Percentiles rank a stretch among this genome's conserved stretches.
These are phyloP conservation scores for Ascochyta lentis DNA, from an alignment of 2,329 filamentous ascomycete genomes.

Conservation along the genomic window DNA sequence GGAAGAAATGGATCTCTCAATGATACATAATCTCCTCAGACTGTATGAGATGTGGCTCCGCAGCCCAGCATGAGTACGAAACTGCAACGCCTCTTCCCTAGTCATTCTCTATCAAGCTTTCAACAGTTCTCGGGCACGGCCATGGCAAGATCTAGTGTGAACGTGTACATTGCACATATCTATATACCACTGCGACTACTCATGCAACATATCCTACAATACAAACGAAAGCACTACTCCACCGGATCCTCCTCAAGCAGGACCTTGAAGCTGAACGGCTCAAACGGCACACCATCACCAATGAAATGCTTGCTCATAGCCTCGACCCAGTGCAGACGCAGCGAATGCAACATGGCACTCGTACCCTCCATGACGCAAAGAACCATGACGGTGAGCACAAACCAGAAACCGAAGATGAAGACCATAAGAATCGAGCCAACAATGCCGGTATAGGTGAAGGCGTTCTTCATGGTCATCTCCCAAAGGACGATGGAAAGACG, in stretches of 20 bases:
- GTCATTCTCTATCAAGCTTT: no score
- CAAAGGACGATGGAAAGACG: conserved; percentile 96
- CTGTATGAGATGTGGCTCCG: no score
- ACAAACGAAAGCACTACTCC: conserved; percentile 33
- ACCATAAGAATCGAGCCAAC: conserved; percentile 82
- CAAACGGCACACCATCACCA: conserved; percentile 83
- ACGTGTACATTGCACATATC: conserved; percentile 23
- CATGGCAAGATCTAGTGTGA: conserved; percentile 22
- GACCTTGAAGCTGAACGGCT: conserved; percentile 85
- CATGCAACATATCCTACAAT: conserved; percentile 24
- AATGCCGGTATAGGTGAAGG: conserved; percentile 71
- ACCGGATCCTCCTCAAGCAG: conserved; percentile 79
- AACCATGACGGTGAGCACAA: conserved; percentile 79
- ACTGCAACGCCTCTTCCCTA: no score
- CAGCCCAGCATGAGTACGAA: no score
- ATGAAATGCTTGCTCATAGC: conserved; percentile 98
- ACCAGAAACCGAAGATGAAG: conserved; percentile 86
- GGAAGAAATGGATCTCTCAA: no score
- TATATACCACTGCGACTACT: conserved; percentile 21
- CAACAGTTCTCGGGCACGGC: no score
- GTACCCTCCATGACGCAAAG: conserved; percentile 96
- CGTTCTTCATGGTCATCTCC: conserved; percentile 89
- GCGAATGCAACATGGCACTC: conserved; percentile 90
- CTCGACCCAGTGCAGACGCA: conserved; percentile 94
- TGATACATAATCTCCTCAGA: no score